These are phyloP conservation scores for Fusarium brevicatenulatum DNA, from an alignment of 2,329 filamentous ascomycete species.

Conservation along the genomic window DNA sequence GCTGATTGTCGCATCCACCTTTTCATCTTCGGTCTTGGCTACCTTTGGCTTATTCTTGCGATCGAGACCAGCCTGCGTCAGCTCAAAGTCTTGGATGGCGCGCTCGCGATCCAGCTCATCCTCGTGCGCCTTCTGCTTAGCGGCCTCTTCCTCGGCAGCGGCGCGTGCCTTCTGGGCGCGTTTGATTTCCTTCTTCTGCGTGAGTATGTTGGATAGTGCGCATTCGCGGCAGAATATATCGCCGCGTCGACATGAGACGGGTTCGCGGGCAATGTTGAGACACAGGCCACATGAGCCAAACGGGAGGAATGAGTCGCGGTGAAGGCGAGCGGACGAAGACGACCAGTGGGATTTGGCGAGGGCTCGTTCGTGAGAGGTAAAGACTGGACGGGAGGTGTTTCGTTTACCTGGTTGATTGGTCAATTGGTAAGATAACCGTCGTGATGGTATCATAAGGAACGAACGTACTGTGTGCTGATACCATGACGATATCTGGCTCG, in stretches of 20 bases:
- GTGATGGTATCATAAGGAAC: slow-evolving; percentile 19
- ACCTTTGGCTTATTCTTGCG: slow-evolving; percentile 50
- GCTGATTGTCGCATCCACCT: neutral
- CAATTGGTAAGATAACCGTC: neutral
- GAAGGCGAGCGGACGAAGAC: slow-evolving; percentile 82
- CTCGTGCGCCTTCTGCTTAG: slow-evolving; percentile 67
- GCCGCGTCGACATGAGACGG: slow-evolving; percentile 84
- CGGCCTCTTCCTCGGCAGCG: slow-evolving; percentile 68
- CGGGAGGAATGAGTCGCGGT: slow-evolving; percentile 89
- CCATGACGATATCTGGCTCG: slow-evolving; percentile 35
- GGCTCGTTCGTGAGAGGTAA: slow-evolving; percentile 89
- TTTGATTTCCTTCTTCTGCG: slow-evolving; percentile 92
- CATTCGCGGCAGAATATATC: slow-evolving; percentile 97
- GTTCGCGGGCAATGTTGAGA: slow-evolving; percentile 80
- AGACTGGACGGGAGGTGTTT: slow-evolving; percentile 91
- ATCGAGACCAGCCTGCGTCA: slow-evolving; percentile 77
- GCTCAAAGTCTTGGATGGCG: slow-evolving; percentile 84
- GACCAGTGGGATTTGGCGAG: slow-evolving; percentile 86
- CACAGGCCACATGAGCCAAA: slow-evolving; percentile 92
- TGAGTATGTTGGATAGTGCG: slow-evolving; percentile 87
- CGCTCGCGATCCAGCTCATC: slow-evolving; percentile 76
- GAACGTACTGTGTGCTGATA: slow-evolving; percentile 57
- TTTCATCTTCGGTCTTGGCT: slow-evolving; percentile 50
- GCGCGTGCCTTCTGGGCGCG: slow-evolving; percentile 75
- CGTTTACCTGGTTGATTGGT: slow-evolving; percentile 70